A percentile compares a stretch with the other conserved stretches of the same genome.
phyloP scores from a whole-genome alignment of 257 asterid species.

The Nemophila menziesii region DNA sequence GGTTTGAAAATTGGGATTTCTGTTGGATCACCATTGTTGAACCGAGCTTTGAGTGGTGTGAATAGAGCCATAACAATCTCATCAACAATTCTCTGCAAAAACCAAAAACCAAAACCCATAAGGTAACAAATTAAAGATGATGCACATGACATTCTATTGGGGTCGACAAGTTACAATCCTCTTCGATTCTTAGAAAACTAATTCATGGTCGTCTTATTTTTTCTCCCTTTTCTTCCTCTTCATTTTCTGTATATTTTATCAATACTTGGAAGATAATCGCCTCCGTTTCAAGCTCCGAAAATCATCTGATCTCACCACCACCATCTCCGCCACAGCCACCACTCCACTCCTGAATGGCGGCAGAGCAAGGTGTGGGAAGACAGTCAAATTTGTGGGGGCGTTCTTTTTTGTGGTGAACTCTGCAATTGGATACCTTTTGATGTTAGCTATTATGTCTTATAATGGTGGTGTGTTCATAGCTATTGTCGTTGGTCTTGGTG shows the following conservation, averaged over 20 bases:
- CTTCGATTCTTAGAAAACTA: conserved; percentile 20
- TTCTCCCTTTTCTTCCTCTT: conserved; percentile 20
- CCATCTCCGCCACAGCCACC: no score
- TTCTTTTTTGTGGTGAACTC: conserved; percentile 17
- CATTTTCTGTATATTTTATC: conserved; percentile 16
- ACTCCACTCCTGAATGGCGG: conserved; percentile 5
- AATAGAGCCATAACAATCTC: no score
- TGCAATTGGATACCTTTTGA: conserved; percentile 19
- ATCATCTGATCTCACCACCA: neutral
- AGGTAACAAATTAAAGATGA: conserved; percentile 13
- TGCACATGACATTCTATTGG: conserved; percentile 28
- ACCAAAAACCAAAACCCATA: no score
- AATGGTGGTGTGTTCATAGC: no score
- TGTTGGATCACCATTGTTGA: no score
- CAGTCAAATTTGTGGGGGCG: conserved; percentile 10
- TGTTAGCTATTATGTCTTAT: no score
- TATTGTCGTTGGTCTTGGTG: conserved; percentile 13
- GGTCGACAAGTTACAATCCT: conserved; percentile 17
- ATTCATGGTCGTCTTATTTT: no score
- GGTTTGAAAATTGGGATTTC: no score
- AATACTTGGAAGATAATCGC: conserved; percentile 22
- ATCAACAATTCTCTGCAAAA: no score
- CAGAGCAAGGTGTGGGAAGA: neutral
- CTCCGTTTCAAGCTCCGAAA: conserved; percentile 9
- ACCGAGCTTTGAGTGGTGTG: no score